phyloP scores from a whole-genome alignment of 345 rosid species.

The Citrus unshiu region DNA sequence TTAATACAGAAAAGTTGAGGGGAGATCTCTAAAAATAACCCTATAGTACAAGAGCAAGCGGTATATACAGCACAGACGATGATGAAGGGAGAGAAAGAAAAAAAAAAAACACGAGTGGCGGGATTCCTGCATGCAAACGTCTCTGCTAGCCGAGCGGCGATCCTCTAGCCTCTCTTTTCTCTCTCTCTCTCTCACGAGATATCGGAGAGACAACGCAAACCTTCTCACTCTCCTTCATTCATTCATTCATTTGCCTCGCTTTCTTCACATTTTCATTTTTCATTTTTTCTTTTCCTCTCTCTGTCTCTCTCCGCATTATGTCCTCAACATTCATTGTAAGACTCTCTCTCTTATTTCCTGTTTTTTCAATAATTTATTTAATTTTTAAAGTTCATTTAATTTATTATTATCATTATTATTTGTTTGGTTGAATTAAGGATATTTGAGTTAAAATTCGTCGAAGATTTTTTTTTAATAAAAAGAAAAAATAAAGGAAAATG shows the following conservation, averaged over 20 bases:
- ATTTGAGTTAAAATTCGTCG: background rate
- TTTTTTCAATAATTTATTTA: background rate
- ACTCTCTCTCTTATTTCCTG: background rate
- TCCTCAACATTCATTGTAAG: background rate
- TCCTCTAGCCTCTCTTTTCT: constrained; percentile 54
- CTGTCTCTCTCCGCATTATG: background rate
- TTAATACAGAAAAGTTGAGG: too few species aligned
- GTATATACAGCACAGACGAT: too few species aligned
- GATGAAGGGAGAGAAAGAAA: too few species aligned
- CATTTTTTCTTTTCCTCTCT: constrained; percentile 9
- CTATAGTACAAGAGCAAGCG: too few species aligned
- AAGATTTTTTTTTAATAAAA: background rate
- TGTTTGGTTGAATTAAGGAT: background rate
- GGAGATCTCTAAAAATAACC: too few species aligned
- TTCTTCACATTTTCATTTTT: constrained; percentile 18
- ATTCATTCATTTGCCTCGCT: background rate
- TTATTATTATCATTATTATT: background rate
- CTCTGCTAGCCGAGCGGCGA: constrained; percentile 51
- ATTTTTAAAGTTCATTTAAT: background rate
- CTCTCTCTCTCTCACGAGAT: constrained; percentile 34
- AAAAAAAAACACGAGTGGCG: constrained; percentile 30
- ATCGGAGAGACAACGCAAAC: constrained; percentile 11
- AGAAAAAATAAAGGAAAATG: background rate
- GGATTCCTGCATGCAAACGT: constrained; percentile 51
- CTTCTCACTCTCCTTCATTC: constrained; percentile 26